These are phyloP conservation scores for Quercus ilex DNA, from an alignment of 306 rosid genomes.

Conservation along the genomic window DNA sequence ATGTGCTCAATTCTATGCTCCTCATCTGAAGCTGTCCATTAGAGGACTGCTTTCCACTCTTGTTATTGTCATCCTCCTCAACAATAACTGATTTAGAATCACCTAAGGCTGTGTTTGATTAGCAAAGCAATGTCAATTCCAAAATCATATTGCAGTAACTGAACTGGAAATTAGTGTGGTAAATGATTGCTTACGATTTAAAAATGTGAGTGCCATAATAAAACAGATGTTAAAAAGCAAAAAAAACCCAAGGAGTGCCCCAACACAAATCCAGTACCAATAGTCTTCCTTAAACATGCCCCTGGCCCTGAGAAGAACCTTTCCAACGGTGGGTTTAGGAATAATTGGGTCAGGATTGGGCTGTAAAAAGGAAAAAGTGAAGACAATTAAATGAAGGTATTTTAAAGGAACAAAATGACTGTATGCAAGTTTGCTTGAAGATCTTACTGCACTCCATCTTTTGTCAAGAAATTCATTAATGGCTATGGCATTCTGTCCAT, in stretches of 20 bases:
- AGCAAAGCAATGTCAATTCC: slow-evolving; percentile 1
- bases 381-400: slow-evolving; percentile 2
- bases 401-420: background rate
- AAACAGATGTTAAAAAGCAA: slow-evolving; percentile 55
- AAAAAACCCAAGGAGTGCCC: slow-evolving; percentile 67
- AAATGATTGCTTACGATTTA: slow-evolving; percentile 51
- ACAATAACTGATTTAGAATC: slow-evolving; percentile 46
- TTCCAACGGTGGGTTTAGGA: slow-evolving; percentile 57
- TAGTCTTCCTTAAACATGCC: slow-evolving; percentile 54
- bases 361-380: slow-evolving; percentile 29
- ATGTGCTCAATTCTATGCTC: slow-evolving; percentile 7
- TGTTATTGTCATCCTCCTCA: slow-evolving; percentile 35
- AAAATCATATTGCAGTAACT: background rate
- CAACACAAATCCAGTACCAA: slow-evolving; percentile 79
- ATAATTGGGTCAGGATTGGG: slow-evolving; percentile 27
- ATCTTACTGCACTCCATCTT: slow-evolving; percentile 72
- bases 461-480: slow-evolving; percentile 79
- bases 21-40: slow-evolving; percentile 1
- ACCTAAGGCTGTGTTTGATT: slow-evolving; percentile 45
- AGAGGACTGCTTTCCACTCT: slow-evolving; percentile 15
- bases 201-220: slow-evolving; percentile 49
- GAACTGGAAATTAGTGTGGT: background rate
- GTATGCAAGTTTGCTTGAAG: background rate
- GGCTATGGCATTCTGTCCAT: slow-evolving; percentile 78
- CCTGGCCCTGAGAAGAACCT: slow-evolving; percentile 59